Base-by-base conservation (phyloP, 768 basidiomycete species). In the Punctularia strigosozonata region DNA sequence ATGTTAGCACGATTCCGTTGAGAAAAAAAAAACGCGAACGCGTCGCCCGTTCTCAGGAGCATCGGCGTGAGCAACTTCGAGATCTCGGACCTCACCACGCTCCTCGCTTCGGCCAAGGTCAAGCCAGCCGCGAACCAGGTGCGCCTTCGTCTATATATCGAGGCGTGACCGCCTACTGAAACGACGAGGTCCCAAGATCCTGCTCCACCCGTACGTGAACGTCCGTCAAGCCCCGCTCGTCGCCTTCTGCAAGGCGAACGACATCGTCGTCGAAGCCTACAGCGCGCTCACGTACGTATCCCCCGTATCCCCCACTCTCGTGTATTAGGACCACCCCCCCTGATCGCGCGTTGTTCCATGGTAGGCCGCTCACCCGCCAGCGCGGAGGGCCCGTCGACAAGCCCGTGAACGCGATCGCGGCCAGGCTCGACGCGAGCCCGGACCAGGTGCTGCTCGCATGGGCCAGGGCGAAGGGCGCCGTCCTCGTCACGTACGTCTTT, bases 381-480 rank as follows among this genome's bases (percentile, higher is more conserved):
- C 72, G 75, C 1, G 77, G 75, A 3, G 81, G 81, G 3, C 74
- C 80, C 2, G 61, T 84, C 7, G 79, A 81, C 48, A 64, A 56
- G 18, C 77, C 77, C 1, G 54, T 84, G 31, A 59, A 63, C 25
- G 54, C 58, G 13, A 76, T 82, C 25, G 72, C 78, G 0, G 50
- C 60, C 6, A 60, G 68, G 5, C 63, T 73, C 18, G 59, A 63
- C 6, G 72, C 65, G 14, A 68, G 69, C 3, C 59, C 69, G 2
- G 81, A 82, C 41, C 82, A 86, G 51, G 69, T 83, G 6, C 60
- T 85, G 4, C 62, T 84, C 6, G 78, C 80, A 1, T 83, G 82
- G 82, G 68, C 71, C 4, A 80, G 75, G 50, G 63, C 71, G 5
- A 84, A 86, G 52, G 77, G 74, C 7, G 71, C 70, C 1, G 71